Evolutionary conservation across 441 rosid species (phyloP), one percentile per base, ranked within the genome.

Genomic region (Gossypium aridum): DNA sequence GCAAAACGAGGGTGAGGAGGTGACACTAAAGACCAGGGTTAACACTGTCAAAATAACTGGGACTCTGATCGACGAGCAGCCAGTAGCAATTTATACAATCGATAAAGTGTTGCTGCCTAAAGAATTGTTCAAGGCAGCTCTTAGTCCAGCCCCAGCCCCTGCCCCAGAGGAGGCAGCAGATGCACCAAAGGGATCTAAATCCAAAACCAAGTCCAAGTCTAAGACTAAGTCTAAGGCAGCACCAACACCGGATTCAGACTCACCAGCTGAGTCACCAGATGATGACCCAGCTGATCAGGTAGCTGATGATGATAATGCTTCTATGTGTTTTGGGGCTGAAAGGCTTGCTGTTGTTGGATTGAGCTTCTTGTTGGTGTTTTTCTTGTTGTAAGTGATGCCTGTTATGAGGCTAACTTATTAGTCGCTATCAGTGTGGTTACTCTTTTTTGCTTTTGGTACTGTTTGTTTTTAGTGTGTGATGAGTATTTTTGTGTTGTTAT

Each of bases 11-110:
- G 96, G 97, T 1, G 89, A 88, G 31, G 77, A 83, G 14, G 87
- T 95, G 77, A 90, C 98, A 2, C 75, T 95, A 45, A 89, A 84
- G 90, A 88, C 97, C 71, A 91, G 84, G 75, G 67, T 88, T 70
- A 85, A 80, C 82, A 88, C 98, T 0, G 98, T 89, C 12, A 86
- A 82, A 66, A 85, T 93, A 78, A 71, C 81, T 0, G 89, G 88
- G 45, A 93, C 99, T 7, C 76, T 89, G 76, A 68, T 93, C 2
- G 98, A 95, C 37, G 89, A 90, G 79, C 92, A 90, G 82, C 98
- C 99, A 0, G 84, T 95, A 10, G 98, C 98, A 49, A 83, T 95
- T 6, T 91, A 88, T 64, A 83, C 92, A 0, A 84, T 85, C 0
- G 86, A 91, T 75, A 93, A 90, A 88, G 95, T 95, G 55, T 81